Percentiles rank a stretch among this genome's conserved stretches.
Evolutionary conservation across 1,139 yeast genomes (phyloP).

Genomic region (Yamadazyma kanchanaburiensis): DNA sequence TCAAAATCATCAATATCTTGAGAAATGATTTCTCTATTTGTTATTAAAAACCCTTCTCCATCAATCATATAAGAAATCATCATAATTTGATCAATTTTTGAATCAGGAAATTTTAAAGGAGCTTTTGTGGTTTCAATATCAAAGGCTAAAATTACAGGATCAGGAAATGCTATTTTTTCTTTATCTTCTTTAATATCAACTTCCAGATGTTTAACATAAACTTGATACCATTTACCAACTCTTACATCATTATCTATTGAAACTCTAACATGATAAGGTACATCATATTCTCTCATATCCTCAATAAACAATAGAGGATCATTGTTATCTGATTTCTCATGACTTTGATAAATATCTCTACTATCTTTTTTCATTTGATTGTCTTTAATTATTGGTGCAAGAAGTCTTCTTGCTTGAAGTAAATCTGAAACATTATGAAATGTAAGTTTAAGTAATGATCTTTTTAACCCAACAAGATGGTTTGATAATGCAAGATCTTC

Average conservation of each 20-base stretch:
- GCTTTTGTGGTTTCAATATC: constrained; percentile 98
- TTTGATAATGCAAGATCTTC: constrained; percentile 82
- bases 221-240: constrained; percentile 95
- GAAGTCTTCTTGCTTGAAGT: constrained; percentile 63
- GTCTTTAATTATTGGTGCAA: constrained; percentile 67
- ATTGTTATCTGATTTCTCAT: constrained; percentile 13
- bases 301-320: constrained; percentile 68
- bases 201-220: constrained; percentile 59
- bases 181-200: constrained; percentile 58
- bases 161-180: constrained; percentile 89
- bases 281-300: constrained; percentile 91
- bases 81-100: constrained; percentile 92
- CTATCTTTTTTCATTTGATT: constrained; percentile 64
- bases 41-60: constrained; percentile 91
- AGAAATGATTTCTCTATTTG: constrained; percentile 90
- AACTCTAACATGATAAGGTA: constrained; percentile 94
- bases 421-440: constrained; percentile 79
- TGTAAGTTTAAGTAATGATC: constrained; percentile 60
- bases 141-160: constrained; percentile 93
- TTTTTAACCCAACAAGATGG: constrained; percentile 76
- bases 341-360: constrained; percentile 66
- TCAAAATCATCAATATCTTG: constrained; percentile 96
- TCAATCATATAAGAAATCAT: constrained; percentile 99
- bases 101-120: constrained; percentile 93
- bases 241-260: constrained; percentile 83